These are phyloP conservation scores for Salisapilia sapeloensis DNA, from an alignment of 352 stramenopile species.

Conservation along the genomic window DNA sequence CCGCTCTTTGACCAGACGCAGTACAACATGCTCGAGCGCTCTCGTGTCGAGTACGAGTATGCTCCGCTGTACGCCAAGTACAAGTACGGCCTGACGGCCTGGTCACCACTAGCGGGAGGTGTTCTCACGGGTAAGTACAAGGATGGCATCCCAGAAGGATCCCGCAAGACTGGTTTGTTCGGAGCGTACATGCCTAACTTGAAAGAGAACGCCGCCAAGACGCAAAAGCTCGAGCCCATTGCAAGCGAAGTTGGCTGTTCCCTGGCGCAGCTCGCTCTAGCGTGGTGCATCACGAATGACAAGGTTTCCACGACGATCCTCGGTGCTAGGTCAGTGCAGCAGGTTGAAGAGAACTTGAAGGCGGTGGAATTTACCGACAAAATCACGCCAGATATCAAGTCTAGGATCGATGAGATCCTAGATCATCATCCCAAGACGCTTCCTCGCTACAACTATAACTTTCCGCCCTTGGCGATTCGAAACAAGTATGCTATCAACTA, in stretches of 20 bases:
- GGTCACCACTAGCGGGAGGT: slow-evolving; percentile 19
- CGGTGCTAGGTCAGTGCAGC: slow-evolving; percentile 16
- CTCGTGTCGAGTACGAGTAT: slow-evolving; percentile 33
- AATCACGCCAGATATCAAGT: slow-evolving; percentile 28
- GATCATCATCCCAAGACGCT: too few relatives aligned
- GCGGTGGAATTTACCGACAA: slow-evolving; percentile 15
- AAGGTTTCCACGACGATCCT: slow-evolving; percentile 38
- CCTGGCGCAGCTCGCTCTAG: slow-evolving; percentile 23
- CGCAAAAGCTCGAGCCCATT: slow-evolving; percentile 13
- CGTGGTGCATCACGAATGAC: slow-evolving; percentile 27
- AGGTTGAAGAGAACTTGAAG: slow-evolving; percentile 42
- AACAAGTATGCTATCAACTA: too few relatives aligned
- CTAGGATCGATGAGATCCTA: slow-evolving; percentile 21
- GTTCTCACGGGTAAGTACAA: slow-evolving; percentile 54
- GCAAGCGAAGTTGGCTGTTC: slow-evolving; percentile 18
- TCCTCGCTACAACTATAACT: too few relatives aligned
- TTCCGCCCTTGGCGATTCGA: too few relatives aligned
- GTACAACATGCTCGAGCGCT: slow-evolving; percentile 40
- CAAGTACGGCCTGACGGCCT: slow-evolving; percentile 24
- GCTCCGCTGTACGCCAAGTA: slow-evolving; percentile 27
- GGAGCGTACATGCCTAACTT: slow-evolving; percentile 2
- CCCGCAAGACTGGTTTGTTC: slow-evolving; percentile 8
- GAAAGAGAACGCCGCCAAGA: slow-evolving; percentile 5
- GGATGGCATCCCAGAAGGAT: slow-evolving; percentile 9
- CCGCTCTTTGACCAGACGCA: slow-evolving; percentile 26